Percentiles rank a stretch among this genome's conserved stretches.
Conservation (phyloP, 2,329 filamentous ascomycete species). For the Nemania sp. region DNA sequence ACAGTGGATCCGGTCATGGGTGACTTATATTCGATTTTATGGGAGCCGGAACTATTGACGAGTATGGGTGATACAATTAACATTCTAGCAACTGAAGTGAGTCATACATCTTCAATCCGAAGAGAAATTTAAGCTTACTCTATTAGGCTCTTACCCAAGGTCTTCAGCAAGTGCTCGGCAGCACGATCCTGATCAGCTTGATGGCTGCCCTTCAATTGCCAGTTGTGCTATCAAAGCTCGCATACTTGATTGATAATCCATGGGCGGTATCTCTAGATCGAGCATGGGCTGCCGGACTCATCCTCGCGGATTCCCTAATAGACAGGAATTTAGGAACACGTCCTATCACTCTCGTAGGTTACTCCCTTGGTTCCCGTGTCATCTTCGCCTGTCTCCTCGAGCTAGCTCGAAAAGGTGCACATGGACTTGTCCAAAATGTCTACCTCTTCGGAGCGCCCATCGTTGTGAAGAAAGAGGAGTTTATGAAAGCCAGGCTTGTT, state of each 20-base stretch:
- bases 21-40: constrained; percentile 93
- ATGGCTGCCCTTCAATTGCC: constrained; percentile 96
- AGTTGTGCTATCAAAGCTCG: constrained; percentile 86
- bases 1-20: constrained; percentile 98
- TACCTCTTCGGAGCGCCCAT: constrained; percentile 93
- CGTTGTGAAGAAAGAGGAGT: constrained; percentile 91
- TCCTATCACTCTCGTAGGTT: constrained; percentile 91
- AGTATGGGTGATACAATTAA: constrained; percentile 99
- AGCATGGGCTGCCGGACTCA: constrained; percentile 84
- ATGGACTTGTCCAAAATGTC: constrained; percentile 89
- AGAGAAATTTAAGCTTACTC: constrained; percentile 32
- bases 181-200: constrained; percentile 81
- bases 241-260: constrained; percentile 96
- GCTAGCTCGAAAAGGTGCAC: constrained; percentile 79
- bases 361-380: constrained; percentile 87
- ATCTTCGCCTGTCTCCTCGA: constrained; percentile 92
- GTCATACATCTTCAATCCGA: constrained; percentile 40
- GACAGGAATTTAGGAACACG: constrained; percentile 89
- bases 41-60: constrained; percentile 97
- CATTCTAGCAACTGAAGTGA: constrained; percentile 92
- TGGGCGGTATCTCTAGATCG: constrained; percentile 96
- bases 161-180: constrained; percentile 90
- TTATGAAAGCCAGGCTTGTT: constrained; percentile 75
- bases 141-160: constrained; percentile 89
- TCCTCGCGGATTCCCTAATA: constrained; percentile 90